Base-by-base conservation (phyloP, 306 rosid species). In the Cucumis cinereus region DNA sequence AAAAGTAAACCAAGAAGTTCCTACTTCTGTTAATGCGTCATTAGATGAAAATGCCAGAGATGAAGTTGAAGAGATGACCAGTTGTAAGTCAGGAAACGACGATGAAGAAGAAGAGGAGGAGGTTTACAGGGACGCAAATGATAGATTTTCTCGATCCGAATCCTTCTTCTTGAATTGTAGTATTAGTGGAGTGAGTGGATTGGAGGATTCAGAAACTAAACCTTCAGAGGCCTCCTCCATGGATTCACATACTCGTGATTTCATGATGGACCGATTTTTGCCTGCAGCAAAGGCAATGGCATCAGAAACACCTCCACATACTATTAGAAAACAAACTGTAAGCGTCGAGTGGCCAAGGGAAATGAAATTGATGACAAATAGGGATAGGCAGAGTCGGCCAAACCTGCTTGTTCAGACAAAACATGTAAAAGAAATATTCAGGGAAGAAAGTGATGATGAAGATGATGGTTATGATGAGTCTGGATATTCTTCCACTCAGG, bases 261-360 rank as follows among this genome's bases (percentile, higher is more conserved):
- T 89, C 90, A 94, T 94, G 93, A 89, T 92, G 79, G 93, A 83
- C 57, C 84, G 98, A 58, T 94, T 94, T 82, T 80, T 94, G 78
- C 91, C 90, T 63, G 97, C 98, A 71, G 98, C 98, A 10, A 88
- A 91, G 81, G 97, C 94, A 69, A 82, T 90, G 91, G 90, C 84
- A 82, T 85, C 87, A 30, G 93, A 90, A 63, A 77, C 86, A 33
- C 89, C 88, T 63, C 89, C 82, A 43, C 76, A 82, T 84, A 74
- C 83, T 74, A 75, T 79, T 71, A 86, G 83, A 80, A 93, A 87
- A 81, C 82, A 76, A 67, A 74, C 49, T 45, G 77, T 77, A 81
- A 79, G 80, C 71, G 68, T 71, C 79, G 88, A 90, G 64, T 89
- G 87, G 52, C 86, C 80, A 7, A 89, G 84, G 64, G 86, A 77